Conservation (phyloP, 257 asterid species). For the Petunia axillaris region DNA sequence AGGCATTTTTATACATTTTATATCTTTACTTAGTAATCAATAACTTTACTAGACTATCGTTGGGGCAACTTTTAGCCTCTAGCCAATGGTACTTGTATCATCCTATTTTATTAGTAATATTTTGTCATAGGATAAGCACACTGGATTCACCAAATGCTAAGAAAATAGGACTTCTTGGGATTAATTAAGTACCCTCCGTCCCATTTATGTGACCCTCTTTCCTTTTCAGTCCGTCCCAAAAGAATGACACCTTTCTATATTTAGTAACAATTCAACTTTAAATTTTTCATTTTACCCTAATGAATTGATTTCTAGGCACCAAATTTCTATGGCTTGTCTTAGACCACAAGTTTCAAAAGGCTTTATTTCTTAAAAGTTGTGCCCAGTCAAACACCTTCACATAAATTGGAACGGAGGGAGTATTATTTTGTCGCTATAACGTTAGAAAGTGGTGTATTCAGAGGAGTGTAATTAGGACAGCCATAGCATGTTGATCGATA, state of each 20-base stretch:
- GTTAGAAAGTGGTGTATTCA: neutral
- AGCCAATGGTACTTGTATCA: neutral
- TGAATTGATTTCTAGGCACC: too few species aligned
- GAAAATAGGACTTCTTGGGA: neutral
- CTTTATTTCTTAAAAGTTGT: too few species aligned
- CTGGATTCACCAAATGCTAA: neutral
- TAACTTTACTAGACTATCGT: neutral
- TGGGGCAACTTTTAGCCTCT: neutral
- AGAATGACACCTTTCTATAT: too few species aligned
- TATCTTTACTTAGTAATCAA: neutral
- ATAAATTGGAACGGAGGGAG: too few species aligned
- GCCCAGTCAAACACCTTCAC: too few species aligned
- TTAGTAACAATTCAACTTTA: too few species aligned
- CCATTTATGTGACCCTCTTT: too few species aligned
- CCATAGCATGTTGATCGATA: neutral
- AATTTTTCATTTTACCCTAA: too few species aligned
- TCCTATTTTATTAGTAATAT: neutral
- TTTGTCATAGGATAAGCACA: neutral
- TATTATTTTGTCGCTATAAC: neutral
- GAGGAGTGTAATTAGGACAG: neutral
- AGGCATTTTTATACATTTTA: neutral
- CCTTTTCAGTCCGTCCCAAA: too few species aligned
- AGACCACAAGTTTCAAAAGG: too few species aligned
- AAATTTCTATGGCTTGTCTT: too few species aligned
- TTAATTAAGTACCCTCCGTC: neutral